Base-by-base conservation (phyloP, 192 early-diverging fungal species). In the Coemansia sp. region DNA sequence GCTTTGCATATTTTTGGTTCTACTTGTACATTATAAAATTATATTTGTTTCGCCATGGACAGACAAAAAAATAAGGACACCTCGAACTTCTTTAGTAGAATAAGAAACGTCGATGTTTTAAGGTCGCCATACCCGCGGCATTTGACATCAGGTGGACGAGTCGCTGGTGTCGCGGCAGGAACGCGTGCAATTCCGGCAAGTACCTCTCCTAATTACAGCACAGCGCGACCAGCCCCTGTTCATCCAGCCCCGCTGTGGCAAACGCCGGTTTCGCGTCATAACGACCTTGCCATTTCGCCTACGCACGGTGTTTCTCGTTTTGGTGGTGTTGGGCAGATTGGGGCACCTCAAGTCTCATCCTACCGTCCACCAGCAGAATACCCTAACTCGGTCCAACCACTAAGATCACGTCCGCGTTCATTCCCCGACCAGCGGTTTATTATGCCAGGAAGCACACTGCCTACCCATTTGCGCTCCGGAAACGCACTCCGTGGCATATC, bases 121-220 rank as follows among this genome's bases (percentile, higher is more conserved):
- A 70, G 56, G 64, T 74, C 77, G 51, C 77, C 77, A 2, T 74
- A 67, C 25, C 77, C 77, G 7, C 56, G 71, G 34, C 77, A 79
- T 40, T 45, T 79, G 49, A 58, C 43, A 3, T 64, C 51, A 23
- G 37, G 58, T 10, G 61, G 31, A 15, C 70, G 67, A 13, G 43
- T 7, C 51, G 21, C 75, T 7, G 39, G 18, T 29, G 49, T 59
- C 21, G 61, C 66, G 8, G 1, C 62, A 4, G 71, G 70, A 28
- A 39, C 43, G 39, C 65, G 75, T 10, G 69, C 66, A 13, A 12
- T 51, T 28, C 20, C 57, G 25, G 39, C 42, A 46, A 34, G 51
- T 28, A 21, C 21, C 10, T 26, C 29, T 16, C 25, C 37, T 31
- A 18, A 53, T 3, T 60, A 58, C 21, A 34, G 56, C 29, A 49